These are phyloP conservation scores for Calonectria montana DNA, from an alignment of 2,329 filamentous ascomycete genomes.

Conservation along the genomic window DNA sequence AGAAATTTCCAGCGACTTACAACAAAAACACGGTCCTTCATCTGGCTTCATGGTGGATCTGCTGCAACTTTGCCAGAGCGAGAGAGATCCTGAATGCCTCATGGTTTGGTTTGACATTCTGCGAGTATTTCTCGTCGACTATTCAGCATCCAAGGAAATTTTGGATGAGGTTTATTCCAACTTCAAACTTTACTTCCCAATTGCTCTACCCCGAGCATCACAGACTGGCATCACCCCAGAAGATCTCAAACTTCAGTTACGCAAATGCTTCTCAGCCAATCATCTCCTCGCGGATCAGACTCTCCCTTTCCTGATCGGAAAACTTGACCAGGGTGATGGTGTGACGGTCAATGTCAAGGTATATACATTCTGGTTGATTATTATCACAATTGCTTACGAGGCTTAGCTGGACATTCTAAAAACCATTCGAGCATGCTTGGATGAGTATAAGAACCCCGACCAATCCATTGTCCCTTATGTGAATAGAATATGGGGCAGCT, in stretches of 20 bases:
- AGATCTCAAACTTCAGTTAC: slow-evolving; percentile 64
- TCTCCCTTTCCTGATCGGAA: slow-evolving; percentile 66
- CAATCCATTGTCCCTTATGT: slow-evolving; percentile 61
- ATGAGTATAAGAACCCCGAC: slow-evolving; percentile 58
- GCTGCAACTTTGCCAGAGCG: slow-evolving; percentile 62
- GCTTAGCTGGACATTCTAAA: slow-evolving; percentile 64
- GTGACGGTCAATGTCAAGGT: slow-evolving; percentile 70
- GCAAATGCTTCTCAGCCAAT: slow-evolving; percentile 65
- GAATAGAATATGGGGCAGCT: slow-evolving; percentile 66
- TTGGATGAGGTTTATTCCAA: slow-evolving; percentile 63
- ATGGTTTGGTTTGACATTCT: slow-evolving; percentile 68
- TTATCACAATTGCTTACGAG: slow-evolving; percentile 17
- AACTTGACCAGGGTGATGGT: slow-evolving; percentile 69
- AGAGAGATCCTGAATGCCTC: slow-evolving; percentile 68
- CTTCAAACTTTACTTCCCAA: slow-evolving; percentile 71
- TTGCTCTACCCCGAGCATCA: slow-evolving; percentile 64
- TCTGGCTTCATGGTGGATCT: slow-evolving; percentile 62
- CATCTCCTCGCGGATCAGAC: slow-evolving; percentile 57
- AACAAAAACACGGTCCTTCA: slow-evolving; percentile 56
- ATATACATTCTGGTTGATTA: background rate
- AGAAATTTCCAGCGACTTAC: slow-evolving; percentile 56
- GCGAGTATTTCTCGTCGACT: slow-evolving; percentile 57
- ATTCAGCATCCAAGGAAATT: slow-evolving; percentile 57
- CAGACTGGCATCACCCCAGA: slow-evolving; percentile 66
- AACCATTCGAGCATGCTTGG: slow-evolving; percentile 66